Base-by-base conservation (phyloP, 2,329 filamentous ascomycete genomes). In the Immersiporthe knoxdaviesiana region DNA sequence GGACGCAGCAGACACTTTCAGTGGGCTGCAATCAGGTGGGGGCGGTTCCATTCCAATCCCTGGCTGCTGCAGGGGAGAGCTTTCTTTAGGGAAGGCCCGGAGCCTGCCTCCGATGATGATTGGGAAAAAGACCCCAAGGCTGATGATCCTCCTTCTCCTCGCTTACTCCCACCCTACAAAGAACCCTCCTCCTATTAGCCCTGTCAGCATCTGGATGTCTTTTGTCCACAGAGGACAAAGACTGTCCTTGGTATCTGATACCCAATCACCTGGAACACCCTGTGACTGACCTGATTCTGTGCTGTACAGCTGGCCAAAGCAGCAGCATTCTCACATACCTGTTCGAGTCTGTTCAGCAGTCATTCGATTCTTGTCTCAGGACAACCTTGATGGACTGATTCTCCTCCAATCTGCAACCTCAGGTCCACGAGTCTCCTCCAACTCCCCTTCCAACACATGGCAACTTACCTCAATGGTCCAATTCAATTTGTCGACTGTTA, bases 331-430 rank as follows among this genome's bases (percentile, higher is more conserved):
- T 65, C 18, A 37, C 50, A 44, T 32, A n/a, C 18, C 50, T 27
- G 61, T 63, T 63, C 54, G 63, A 41, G 37, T 66, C 59, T 52
- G 27, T 63, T 66, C 50, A 63, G 41, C 32, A 27, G 65, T 71
- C 67, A 58, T 71, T 67, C 70, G 70, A 69, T 63, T 65, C 61
- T 56, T 69, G 70, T 71, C 64, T 69, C 70, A 67, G 62, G 64
- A 67, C 44, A 52, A 41, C 37, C 27, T 63, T n/a, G 35, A 71
- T 71, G 69, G 65, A 71, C 69, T 71, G 69, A 71, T 71, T 66
- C 52, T 56, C 64, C 67, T 56, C 44, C 67, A 63, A 61, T 30
- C 60, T 61, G 63, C 69, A 59, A 71, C 67, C 67, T n/a, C n/a
- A 63, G 54, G 69, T 59, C 67, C 68, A 59, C 63, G 24, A 35